Base-by-base conservation (phyloP, 2,329 filamentous ascomycete species). In the Arthrobotrys conoides region DNA sequence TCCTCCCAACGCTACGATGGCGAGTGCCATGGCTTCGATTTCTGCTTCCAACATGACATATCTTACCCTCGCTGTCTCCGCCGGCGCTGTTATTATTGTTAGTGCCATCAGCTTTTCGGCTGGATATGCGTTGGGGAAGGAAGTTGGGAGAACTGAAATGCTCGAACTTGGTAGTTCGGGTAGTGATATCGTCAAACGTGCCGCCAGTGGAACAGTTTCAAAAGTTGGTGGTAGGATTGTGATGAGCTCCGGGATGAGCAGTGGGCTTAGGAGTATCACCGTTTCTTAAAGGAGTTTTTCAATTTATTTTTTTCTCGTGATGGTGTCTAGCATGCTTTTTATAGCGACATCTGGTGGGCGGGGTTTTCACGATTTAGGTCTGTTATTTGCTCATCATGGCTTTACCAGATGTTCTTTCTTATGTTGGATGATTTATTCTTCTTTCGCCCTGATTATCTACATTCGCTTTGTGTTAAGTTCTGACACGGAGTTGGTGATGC, bases 81-180 rank as follows among this genome's bases (percentile, higher is more conserved):
- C 90, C 6, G 90, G 90, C 18, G 90, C 91, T 0, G 88, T 92
- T 0, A 89, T 92, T 8, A 86, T 92, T 10, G 88, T 92, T 2
- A 90, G 89, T 6, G 90, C 91, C 0, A 90, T 92, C 38, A 90
- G 90, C 1, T 92, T 92, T 80, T 89, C 90, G 1, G 90, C 90
- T 8, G 90, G 90, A 10, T 91, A 91, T 81, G 90, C 91, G 24
- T 89, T 91, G 76, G 90, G 90, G 4, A 86, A 90, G 27, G 90
- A 92, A 81, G 89, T 90, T 24, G 90, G 90, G 2, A 87, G 88
- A 36, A 72, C 55, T 46, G 75, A 78, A n/a, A 71, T 78, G 68
- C 53, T 78, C 38, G 88, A 91, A 80, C 90, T 92, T 82, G 85
- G 85, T 12, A 83, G 88, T n/a, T 85, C 85, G 16, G 82, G 86